A percentile compares a stretch with the other conserved stretches of the same genome.
phyloP scores from a whole-genome alignment of 2,329 filamentous ascomycete species.

The Verticillium dahliae region DNA sequence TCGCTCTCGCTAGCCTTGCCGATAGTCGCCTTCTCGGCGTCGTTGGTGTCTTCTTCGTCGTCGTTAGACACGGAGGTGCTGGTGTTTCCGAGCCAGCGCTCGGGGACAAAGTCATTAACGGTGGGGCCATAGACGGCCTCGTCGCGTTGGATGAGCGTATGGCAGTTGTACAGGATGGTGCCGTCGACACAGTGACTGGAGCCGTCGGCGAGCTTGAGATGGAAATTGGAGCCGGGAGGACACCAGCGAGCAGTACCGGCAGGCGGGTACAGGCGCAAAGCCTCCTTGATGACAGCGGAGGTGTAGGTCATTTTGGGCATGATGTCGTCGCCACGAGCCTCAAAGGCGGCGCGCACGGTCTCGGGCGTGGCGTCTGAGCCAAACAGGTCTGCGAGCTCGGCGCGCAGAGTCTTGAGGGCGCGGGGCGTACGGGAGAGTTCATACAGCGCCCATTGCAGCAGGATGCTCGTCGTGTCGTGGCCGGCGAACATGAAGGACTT shows the following conservation, averaged over 20 bases:
- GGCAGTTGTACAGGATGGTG: conserved; percentile 25
- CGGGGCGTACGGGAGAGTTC: conserved; percentile 24
- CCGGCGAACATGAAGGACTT: conserved; percentile 33
- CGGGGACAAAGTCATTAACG: conserved; percentile 28
- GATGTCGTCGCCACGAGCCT: conserved; percentile 20
- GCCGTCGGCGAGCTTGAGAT: conserved; percentile 19
- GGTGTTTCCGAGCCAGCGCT: conserved; percentile 28
- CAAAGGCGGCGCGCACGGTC: conserved; percentile 17
- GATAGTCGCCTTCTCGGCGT: conserved; percentile 1
- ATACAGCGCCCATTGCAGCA: conserved; percentile 29
- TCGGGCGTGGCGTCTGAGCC: conserved; percentile 20
- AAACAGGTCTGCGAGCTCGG: conserved; percentile 28
- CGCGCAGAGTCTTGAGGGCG: conserved; percentile 19
- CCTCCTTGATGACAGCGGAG: conserved; percentile 30
- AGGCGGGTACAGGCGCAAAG: conserved; percentile 25
- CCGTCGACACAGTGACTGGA: conserved; percentile 23
- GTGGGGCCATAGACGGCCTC: conserved; percentile 24
- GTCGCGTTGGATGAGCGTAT: conserved; percentile 27
- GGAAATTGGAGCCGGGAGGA: conserved; percentile 17
- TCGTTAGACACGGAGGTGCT: conserved; percentile 17
- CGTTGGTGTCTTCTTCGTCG: neutral
- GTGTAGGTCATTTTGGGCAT: conserved; percentile 25
- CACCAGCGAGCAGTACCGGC: conserved; percentile 22
- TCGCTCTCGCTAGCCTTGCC: conserved; percentile 1
- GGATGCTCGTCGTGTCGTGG: conserved; percentile 31